Percentiles rank a stretch among this genome's conserved stretches.
Conservation (phyloP, 495 filamentous ascomycete genomes). For the Annulohypoxylon nitens region DNA sequence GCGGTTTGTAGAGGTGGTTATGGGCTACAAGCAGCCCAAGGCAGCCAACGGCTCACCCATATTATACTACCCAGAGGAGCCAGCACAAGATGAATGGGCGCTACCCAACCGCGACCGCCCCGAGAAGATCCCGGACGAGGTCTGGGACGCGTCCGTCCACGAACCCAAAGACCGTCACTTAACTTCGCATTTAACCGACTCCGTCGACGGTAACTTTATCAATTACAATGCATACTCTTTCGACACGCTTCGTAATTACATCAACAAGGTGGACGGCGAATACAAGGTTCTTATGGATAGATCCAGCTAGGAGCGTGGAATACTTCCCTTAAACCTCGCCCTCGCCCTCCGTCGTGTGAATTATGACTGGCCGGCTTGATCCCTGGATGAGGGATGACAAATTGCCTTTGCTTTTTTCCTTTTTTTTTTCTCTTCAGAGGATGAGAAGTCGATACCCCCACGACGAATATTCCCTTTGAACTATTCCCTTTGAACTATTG, state of each 20-base stretch:
- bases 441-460: background rate
- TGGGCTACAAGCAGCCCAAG: conserved; percentile 37
- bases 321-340: no score
- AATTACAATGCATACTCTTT: conserved; percentile 48
- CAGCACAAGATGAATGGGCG: conserved; percentile 34
- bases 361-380: background rate
- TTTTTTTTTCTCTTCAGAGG: background rate
- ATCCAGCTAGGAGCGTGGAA: background rate
- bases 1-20: conserved; percentile 49
- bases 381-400: background rate
- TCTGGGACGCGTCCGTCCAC: conserved; percentile 30
- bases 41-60: conserved; percentile 25
- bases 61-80: conserved; percentile 34
- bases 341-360: no score
- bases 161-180: conserved; percentile 24
- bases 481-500: background rate
- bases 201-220: conserved; percentile 46
- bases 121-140: background rate
- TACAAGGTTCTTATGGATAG: no score
- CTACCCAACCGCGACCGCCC: conserved; percentile 19
- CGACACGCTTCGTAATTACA: conserved; percentile 25
- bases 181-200: conserved; percentile 39
- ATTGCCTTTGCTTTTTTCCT: no score
- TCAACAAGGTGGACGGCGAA: background rate
- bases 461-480: background rate